Percentiles rank a stretch among this genome's conserved stretches.
Conservation (phyloP, 2,329 filamentous ascomycete genomes). For the Emmonsia crescens region DNA sequence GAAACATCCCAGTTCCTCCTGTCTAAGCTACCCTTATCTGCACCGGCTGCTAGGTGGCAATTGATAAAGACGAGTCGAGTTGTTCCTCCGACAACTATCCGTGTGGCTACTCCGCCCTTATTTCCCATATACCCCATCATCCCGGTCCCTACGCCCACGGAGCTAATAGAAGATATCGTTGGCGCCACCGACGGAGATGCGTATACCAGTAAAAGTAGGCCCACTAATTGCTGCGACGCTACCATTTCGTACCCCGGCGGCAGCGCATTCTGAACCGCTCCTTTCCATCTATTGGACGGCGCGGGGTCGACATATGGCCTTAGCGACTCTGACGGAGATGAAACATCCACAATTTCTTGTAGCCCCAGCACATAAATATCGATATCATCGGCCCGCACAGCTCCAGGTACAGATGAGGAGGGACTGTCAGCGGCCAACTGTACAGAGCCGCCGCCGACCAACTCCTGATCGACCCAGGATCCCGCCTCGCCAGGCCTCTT, state of each 20-base stretch:
- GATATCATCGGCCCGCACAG: conserved; percentile 53
- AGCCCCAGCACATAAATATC: conserved; percentile 83
- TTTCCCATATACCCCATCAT: conserved; percentile 91
- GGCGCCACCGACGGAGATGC: conserved; percentile 65
- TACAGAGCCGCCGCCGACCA: background rate
- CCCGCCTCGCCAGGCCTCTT: background rate
- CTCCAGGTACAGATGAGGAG: conserved; percentile 24
- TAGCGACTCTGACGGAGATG: conserved; percentile 63
- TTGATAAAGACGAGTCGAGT: conserved; percentile 86
- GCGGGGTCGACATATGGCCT: conserved; percentile 63
- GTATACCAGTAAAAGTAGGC: conserved; percentile 73
- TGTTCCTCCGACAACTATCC: conserved; percentile 78
- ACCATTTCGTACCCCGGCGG: conserved; percentile 68
- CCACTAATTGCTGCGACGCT: conserved; percentile 74
- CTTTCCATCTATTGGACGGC: conserved; percentile 68
- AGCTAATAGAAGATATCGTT: conserved; percentile 71
- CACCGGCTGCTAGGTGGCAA: conserved; percentile 79
- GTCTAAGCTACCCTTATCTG: conserved; percentile 65
- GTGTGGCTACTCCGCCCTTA: conserved; percentile 76
- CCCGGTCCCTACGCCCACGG: conserved; percentile 74
- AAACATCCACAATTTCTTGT: conserved; percentile 85
- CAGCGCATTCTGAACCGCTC: conserved; percentile 59
- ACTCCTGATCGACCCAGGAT: conserved; percentile 2
- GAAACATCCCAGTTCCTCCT: conserved; percentile 80
- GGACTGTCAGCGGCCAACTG: background rate